phyloP scores from a whole-genome alignment of 2,329 filamentous ascomycete genomes.

The Mycosphaerella sp. region DNA sequence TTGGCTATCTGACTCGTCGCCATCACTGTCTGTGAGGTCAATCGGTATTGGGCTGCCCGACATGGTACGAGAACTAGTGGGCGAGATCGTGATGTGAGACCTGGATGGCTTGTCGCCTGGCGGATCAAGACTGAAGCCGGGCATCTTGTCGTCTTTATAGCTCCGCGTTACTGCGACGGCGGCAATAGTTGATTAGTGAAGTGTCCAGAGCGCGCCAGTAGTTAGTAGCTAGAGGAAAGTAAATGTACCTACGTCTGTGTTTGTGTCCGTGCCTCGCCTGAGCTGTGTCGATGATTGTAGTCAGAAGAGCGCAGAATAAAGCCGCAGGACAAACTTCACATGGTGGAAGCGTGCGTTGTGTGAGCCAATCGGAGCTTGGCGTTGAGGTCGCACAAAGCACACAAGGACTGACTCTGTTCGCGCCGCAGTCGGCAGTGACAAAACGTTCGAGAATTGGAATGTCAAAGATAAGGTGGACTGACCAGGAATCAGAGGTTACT shows the following conservation, averaged over 20 bases:
- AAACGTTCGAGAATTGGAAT: neutral
- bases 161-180: neutral
- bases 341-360: neutral
- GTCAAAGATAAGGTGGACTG: neutral
- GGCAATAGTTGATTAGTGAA: neutral
- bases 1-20: neutral
- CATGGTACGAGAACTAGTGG: neutral
- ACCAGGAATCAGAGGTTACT: neutral
- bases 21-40: neutral
- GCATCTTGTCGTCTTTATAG: neutral
- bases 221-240: no score
- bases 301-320: neutral
- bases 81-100: neutral
- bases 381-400: neutral
- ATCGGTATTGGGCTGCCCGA: neutral
- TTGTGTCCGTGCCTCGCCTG: neutral
- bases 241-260: neutral
- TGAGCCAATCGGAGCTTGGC: neutral
- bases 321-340: neutral
- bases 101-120: neutral
- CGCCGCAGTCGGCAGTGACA: neutral
- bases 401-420: neutral
- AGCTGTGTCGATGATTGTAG: neutral
- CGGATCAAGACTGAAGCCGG: neutral
- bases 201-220: neutral